Base-by-base conservation (phyloP, 306 rosid genomes). In the Begonia fuchsioides region DNA sequence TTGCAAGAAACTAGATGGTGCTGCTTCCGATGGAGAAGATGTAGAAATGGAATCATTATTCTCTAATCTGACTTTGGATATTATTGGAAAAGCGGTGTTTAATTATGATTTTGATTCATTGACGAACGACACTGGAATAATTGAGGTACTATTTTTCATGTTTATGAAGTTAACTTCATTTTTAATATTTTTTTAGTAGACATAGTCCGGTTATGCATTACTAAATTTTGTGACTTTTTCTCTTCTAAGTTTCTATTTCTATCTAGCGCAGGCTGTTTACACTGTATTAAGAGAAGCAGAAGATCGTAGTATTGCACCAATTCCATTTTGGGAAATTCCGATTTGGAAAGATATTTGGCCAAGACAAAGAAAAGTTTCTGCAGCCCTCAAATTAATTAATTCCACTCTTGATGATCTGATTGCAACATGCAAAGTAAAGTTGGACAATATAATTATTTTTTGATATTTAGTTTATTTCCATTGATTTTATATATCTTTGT, bases 261-360 rank as follows among this genome's bases (percentile, higher is more conserved):
- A 65, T 71, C 68, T 64, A 53, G 78, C 51, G 69, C 78, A 90
- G 98, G 98, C 98, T 12, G 98, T 90, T 57, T 90, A 90, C 53
- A 81, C 87, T 51, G 85, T 90, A 32, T 70, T 90, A 67, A 75
- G 94, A 65, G 98, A 90, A 77, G 95, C 98, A 68, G 98, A 90
- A 75, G 87, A 76, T 69, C 92, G 98, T 16, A 90, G 98, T 59
- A 62, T 76, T 41, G 54, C 95, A 18, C 95, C 95, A 40, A 85
- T 90, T 68, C 98, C 98, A 15, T 10, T 82, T 13, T 90, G 98
- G 95, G 94, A 90, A 53, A 79, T 90, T 57, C 98, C 95, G 52
- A 73, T 90, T 52, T 90, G 98, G 98, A 90, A 81, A 71, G 98
- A 90, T 62, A 71, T 90, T 72, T 90, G 95, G 55, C 98, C 98